Conservation (phyloP, 139 green algal species). For the Gonium pectorale region DNA sequence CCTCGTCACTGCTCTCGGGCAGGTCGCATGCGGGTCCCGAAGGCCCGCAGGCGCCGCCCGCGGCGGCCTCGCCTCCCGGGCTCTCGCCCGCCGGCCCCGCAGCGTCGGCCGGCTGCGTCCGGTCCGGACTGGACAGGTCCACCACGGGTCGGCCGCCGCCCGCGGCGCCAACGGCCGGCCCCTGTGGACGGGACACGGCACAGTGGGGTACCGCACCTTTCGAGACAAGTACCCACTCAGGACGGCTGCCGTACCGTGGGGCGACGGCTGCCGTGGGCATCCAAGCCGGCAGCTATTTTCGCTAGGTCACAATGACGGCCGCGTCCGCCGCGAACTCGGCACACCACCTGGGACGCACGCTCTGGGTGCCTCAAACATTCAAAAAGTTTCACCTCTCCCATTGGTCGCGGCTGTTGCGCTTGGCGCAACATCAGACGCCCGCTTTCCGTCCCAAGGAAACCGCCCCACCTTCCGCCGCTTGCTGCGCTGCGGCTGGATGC, state of each 20-base stretch:
- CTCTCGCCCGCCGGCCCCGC: too few species aligned
- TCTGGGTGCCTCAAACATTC: background rate
- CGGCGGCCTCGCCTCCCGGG: too few species aligned
- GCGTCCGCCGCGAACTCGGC: background rate
- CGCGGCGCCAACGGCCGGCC: too few species aligned
- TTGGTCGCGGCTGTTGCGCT: background rate
- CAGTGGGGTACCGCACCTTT: background rate
- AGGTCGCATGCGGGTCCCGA: too few species aligned
- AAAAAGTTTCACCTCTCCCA: background rate
- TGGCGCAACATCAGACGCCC: background rate
- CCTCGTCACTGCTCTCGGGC: too few species aligned
- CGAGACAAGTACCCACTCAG: too few species aligned
- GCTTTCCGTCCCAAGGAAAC: background rate
- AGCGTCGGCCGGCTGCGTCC: too few species aligned
- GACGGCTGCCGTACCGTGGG: too few species aligned
- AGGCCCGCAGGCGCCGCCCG: too few species aligned
- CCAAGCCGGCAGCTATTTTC: background rate
- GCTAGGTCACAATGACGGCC: background rate
- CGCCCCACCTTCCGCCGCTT: slow-evolving; percentile 14
- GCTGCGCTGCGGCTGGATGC: too few species aligned
- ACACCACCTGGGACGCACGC: background rate
- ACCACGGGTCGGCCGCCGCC: background rate
- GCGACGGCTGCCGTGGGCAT: background rate
- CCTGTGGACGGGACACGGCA: too few species aligned
- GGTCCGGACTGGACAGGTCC: background rate